A percentile compares a stretch with the other conserved stretches of the same genome.
phyloP scores from a whole-genome alignment of 2,329 filamentous ascomycete genomes.

The Cytospora schulzeri region DNA sequence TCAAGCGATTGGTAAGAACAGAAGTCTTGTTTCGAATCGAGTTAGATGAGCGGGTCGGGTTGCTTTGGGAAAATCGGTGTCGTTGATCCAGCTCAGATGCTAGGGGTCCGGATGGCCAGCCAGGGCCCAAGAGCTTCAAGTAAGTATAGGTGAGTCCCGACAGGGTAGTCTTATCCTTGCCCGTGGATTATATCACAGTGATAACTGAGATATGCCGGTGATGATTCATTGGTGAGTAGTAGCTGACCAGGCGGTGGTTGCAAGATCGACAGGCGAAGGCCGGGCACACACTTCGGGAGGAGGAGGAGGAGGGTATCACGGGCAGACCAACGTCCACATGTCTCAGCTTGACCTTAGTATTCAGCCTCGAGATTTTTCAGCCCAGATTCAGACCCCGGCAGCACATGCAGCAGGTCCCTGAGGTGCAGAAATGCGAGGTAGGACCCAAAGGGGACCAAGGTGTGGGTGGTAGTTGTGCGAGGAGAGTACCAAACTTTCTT shows the following conservation, averaged over 20 bases:
- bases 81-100: not conserved
- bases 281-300: no score
- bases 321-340: not conserved
- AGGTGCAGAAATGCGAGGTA: not conserved
- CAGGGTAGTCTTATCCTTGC: not conserved
- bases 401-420: not conserved
- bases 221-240: not conserved
- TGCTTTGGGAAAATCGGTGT: not conserved
- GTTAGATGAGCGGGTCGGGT: not conserved
- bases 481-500: not conserved
- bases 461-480: not conserved
- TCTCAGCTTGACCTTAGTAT: not conserved
- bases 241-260: not conserved
- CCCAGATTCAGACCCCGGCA: not conserved
- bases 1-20: not conserved
- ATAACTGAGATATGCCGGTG: not conserved
- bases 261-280: not conserved
- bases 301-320: not conserved
- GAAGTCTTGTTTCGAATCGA: not conserved
- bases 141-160: slow-evolving; percentile 1
- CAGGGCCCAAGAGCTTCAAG: not conserved
- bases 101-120: slow-evolving; percentile 3
- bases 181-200: not conserved
- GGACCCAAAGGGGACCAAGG: not conserved
- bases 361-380: not conserved